Evolutionary conservation across 768 basidiomycete species (phyloP).

Genomic region (Leccinum boreale): DNA sequence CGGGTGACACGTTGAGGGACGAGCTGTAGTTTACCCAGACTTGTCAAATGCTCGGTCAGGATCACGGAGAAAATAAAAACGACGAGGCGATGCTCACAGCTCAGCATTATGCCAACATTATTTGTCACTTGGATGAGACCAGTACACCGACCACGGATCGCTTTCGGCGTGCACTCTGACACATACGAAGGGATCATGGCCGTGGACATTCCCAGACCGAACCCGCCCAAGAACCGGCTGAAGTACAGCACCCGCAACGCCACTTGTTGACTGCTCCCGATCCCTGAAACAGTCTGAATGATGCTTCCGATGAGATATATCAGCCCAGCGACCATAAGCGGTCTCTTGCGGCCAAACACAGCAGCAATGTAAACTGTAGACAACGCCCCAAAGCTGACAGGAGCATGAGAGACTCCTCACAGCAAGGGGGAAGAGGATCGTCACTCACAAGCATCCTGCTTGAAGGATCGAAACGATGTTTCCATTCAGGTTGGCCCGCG

Average conservation of each 20-base stretch:
- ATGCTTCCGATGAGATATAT: conserved; percentile 48
- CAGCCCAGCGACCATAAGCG: conserved; percentile 41
- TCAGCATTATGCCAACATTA: conserved; percentile 34
- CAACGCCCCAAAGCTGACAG: conserved; percentile 40
- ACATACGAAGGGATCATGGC: conserved; percentile 50
- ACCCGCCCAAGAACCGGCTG: conserved; percentile 55
- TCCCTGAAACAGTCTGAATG: conserved; percentile 43
- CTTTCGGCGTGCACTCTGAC: conserved; percentile 47
- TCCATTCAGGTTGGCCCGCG: conserved; percentile 42
- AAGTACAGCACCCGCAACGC: conserved; percentile 42
- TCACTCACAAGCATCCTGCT: conserved; percentile 46
- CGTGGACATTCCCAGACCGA: conserved; percentile 56
- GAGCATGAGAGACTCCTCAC: not conserved
- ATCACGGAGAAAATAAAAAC: not conserved
- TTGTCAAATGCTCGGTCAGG: conserved; percentile 13
- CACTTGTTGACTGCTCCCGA: conserved; percentile 35
- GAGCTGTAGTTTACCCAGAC: conserved; percentile 50
- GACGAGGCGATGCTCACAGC: conserved; percentile 23
- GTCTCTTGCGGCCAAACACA: conserved; percentile 45
- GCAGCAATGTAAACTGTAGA: conserved; percentile 39
- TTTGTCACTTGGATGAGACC: conserved; percentile 38
- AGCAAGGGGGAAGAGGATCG: not conserved
- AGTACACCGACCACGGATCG: conserved; percentile 50
- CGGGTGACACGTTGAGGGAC: conserved; percentile 33
- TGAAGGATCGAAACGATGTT: conserved; percentile 53